Base-by-base conservation (phyloP, 768 basidiomycete genomes). In the Naganishia randhawae region DNA sequence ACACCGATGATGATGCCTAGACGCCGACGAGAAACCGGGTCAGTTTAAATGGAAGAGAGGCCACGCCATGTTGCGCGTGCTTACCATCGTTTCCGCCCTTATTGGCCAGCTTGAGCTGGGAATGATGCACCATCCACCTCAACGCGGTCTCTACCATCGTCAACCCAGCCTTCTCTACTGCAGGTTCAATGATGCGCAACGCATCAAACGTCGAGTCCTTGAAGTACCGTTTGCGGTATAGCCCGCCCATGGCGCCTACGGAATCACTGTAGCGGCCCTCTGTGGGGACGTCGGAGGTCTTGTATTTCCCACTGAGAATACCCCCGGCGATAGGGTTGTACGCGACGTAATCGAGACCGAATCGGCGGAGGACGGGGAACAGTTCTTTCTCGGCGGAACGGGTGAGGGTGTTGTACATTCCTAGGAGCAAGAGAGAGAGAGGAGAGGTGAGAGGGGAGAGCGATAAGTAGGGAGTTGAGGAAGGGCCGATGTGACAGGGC, bases 1-100 rank as follows among this genome's bases (percentile, higher is more conserved):
- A 86, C 87, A n/a, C 87, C 87, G 71, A 89, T 87, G 65, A 88
- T 78, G 66, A 87, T 79, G 8, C 66, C 77, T 61, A 35, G 19
- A 19, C 8, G 25, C 3, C n/a, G 25, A 32, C 35, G 19, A 19
- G 25, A 39, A 33, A 57, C 35, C 2, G 33, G 37, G 17, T 37
- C 16, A 19, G 13, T 54, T 19, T 8, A 10, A 8, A 33, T 31
- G 31, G n/a, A 54, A 22, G 35, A 39, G 11, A 22, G n/a, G n/a
- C 1, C 39, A 55, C 48, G 2, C 41, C 14, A 9, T 32, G 27
- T 13, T 4, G 16, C 19, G 25, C 33, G 39, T n/a, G 8, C 57
- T 3, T 61, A 61, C 57, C 57, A 62, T 66, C 64, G 50, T 65
- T 69, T 25, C 64, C 55, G 8, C 74, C 74, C 31, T 75, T 69